These are phyloP conservation scores for Rhizopogon vulgaris DNA, from an alignment of 768 basidiomycete genomes.

Conservation along the genomic window DNA sequence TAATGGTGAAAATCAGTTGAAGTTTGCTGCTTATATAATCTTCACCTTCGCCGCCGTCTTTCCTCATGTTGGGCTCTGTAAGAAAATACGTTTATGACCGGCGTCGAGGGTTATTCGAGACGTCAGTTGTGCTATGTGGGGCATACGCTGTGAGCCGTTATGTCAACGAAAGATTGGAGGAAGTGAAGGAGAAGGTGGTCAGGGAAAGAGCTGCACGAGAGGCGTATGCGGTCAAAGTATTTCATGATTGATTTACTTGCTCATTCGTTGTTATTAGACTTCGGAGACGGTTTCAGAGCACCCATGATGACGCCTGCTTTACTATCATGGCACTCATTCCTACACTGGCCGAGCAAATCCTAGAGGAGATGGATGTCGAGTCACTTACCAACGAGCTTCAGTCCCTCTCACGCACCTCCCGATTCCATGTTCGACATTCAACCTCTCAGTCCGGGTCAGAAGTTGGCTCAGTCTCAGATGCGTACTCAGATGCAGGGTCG, in stretches of 20 bases:
- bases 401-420: conserved; percentile 33
- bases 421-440: conserved; percentile 7
- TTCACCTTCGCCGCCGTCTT: background rate
- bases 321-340: conserved; percentile 68
- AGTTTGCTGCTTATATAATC: too few relatives aligned
- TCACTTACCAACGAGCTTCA: conserved; percentile 53
- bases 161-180: conserved; percentile 54
- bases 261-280: conserved; percentile 38
- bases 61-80: conserved; percentile 37
- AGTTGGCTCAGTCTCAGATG: conserved; percentile 33
- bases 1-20: too few relatives aligned
- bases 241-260: background rate
- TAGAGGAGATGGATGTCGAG: conserved; percentile 76
- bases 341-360: conserved; percentile 56
- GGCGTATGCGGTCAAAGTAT: conserved; percentile 38
- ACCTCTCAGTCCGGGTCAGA: conserved; percentile 30
- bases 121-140: conserved; percentile 49
- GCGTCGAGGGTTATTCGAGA: conserved; percentile 39
- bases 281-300: conserved; percentile 66
- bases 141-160: conserved; percentile 60
- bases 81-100: conserved; percentile 45
- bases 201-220: conserved; percentile 60
- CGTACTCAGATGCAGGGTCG: conserved; percentile 39
- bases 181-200: conserved; percentile 57
- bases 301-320: conserved; percentile 71